Evolutionary conservation across 495 filamentous ascomycete genomes (phyloP).

Genomic region (Talaromyces borbonicus): DNA sequence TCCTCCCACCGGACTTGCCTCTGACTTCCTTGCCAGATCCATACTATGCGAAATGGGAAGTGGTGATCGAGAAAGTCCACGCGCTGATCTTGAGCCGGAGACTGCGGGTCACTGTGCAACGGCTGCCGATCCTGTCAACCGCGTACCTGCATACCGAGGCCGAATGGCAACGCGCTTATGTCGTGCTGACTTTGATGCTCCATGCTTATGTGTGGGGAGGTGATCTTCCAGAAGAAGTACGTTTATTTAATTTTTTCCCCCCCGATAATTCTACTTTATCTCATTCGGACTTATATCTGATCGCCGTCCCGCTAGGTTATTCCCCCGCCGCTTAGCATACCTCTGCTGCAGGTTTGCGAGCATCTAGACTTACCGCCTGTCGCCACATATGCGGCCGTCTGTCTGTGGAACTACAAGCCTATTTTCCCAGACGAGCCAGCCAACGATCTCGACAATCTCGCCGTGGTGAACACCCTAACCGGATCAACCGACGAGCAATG

Average conservation of each 20-base stretch:
- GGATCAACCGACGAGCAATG: slow-evolving; percentile 93
- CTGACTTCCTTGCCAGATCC: slow-evolving; percentile 69
- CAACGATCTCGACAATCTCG: slow-evolving; percentile 74
- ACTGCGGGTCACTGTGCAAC: slow-evolving; percentile 63
- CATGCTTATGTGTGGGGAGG: slow-evolving; percentile 96
- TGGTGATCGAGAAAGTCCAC: slow-evolving; percentile 74
- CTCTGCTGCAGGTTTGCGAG: slow-evolving; percentile 66
- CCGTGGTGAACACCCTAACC: slow-evolving; percentile 83
- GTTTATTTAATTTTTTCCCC: slow-evolving; percentile 8
- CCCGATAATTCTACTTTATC: neutral
- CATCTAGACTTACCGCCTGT: slow-evolving; percentile 85
- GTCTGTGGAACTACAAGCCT: slow-evolving; percentile 93
- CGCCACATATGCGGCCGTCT: slow-evolving; percentile 85
- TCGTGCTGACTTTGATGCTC: slow-evolving; percentile 74
- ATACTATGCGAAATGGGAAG: slow-evolving; percentile 93
- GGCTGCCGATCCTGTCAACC: slow-evolving; percentile 72
- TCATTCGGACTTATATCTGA: neutral
- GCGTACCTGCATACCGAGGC: slow-evolving; percentile 65
- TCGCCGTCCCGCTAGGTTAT: slow-evolving; percentile 50
- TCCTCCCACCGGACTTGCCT: slow-evolving; percentile 76
- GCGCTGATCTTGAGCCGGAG: slow-evolving; percentile 73
- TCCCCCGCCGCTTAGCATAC: slow-evolving; percentile 74
- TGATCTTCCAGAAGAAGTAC: slow-evolving; percentile 65
- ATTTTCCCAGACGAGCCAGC: slow-evolving; percentile 72
- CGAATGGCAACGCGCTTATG: slow-evolving; percentile 90